Base-by-base conservation (phyloP, 202 grass and related monocot genomes). In the Carex sylvatica region DNA sequence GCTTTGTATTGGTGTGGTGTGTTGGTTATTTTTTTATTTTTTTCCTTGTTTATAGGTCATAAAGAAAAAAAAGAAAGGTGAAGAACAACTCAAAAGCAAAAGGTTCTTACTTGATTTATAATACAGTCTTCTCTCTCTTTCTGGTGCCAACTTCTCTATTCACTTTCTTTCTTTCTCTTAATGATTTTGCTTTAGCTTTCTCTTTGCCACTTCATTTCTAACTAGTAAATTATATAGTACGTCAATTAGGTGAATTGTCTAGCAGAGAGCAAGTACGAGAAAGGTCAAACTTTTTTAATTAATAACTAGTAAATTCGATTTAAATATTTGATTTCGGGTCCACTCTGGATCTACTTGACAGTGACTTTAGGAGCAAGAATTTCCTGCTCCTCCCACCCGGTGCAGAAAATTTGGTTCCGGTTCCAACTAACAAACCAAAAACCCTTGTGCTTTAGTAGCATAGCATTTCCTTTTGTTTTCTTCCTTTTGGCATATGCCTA, bases 31-130 rank as follows among this genome's bases (percentile, higher is more conserved):
- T 65, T 65, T 66, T 87, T 88, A 61, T 85, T 82, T 46, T 46
- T 83, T 93, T 69, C 80, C 74, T 49, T 95, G 96, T 95, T 85
- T 86, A 90, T 93, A 93, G 84, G 81, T 88, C 83, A 84, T 88
- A 93, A 94, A 92, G 87, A 84, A 90, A 89, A 94, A 94, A 85
- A 71, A 87, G 75, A 90, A 75, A 66, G 74, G 53, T 85, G 73
- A 77, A 87, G 79, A 92, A 86, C 72, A 63, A 65, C 24, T 63
- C 68, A 75, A 75, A 84, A 84, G 55, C 82, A 61, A 84, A 84
- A 76, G 60, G 63, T 86, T 44, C 70, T 88, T 90, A 78, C 30
- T 88, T 52, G 84, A 66, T 66, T 84, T 24, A 12, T 84, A 62
- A 40, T 4, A 61, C 72, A 83, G 74, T 84, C 16, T 75, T 60